phyloP scores from a whole-genome alignment of 179 eudicot genomes.

The Actinidia arguta region DNA sequence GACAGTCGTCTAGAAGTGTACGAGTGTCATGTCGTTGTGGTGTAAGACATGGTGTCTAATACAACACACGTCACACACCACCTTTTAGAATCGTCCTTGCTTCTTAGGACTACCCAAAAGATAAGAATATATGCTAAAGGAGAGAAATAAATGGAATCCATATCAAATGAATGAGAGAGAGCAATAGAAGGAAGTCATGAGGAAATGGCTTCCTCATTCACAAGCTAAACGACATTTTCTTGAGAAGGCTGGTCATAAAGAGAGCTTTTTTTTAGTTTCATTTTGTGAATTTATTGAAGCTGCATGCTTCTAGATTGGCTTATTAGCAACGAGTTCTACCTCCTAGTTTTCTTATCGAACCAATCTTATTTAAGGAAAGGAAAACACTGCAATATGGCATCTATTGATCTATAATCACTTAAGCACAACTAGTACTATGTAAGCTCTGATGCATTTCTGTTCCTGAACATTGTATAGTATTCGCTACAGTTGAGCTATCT shows the following conservation, averaged over 20 bases:
- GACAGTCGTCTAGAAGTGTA: too few relatives aligned
- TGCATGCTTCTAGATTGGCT: constrained; percentile 1
- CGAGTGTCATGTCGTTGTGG: too few relatives aligned
- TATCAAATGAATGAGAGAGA: background rate
- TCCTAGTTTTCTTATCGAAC: too few relatives aligned
- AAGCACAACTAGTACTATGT: background rate
- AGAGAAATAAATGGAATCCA: background rate
- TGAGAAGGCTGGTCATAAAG: background rate
- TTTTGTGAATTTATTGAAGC: background rate
- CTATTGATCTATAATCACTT: background rate
- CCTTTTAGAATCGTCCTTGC: too few relatives aligned
- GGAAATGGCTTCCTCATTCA: constrained; percentile 4
- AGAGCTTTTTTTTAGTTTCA: background rate
- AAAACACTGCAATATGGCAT: background rate
- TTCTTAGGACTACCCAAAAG: background rate
- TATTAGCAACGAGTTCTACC: background rate
- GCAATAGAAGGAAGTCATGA: background rate
- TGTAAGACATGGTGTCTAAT: too few relatives aligned
- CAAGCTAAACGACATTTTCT: background rate
- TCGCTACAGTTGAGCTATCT: background rate
- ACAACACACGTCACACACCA: too few relatives aligned
- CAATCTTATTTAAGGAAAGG: too few relatives aligned
- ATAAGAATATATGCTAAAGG: background rate
- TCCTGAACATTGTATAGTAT: background rate
- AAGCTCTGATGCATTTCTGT: background rate